Base-by-base conservation (phyloP, 306 rosid species). In the Sphenostylis stenocarpa region DNA sequence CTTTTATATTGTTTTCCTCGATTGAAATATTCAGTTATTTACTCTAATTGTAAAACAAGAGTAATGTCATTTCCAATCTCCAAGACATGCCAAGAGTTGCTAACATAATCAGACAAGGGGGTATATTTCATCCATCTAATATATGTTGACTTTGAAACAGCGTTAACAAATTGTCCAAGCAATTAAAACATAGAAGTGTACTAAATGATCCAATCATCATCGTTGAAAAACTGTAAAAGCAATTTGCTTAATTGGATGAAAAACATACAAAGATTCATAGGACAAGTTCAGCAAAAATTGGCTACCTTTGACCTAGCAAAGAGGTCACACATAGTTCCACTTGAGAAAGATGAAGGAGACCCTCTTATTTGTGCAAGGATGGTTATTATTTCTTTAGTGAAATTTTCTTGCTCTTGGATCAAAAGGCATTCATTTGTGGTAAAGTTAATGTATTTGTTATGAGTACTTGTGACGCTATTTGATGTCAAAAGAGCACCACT, bases 401-500 rank as follows among this genome's bases (percentile, higher is more conserved):
- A 7, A 6, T 60, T 61, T 15, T 17, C 36, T 7, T 70, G 17
- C 47, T 51, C 4, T 33, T 70, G 34, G 64, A 23, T 53, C 76
- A 53, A 34, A 72, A 72, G 66, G 38, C 36, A 36, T 36, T 60
- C 38, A 20, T 15, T 52, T 21, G 4, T 34, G 47, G 20, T 33
- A 70, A 17, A 70, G 64, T 70, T 70, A 24, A 17, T 16, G 9
- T 44, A 7, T 45, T 45, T 67, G 57, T 9, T 48, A n/a, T 26
- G 29, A 69, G 28, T 48, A 69, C 73, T 47, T 45, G n/a, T 67
- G 56, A 66, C 72, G 2, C 73, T 15, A 1, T 67, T 3, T 70
- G n/a, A 52, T 20, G 62, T 33, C 33, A 34, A 33, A 51, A 21
- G 76, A 14, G 9, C 0, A 34, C 11, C 75, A 31, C 45, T 48